phyloP scores from a whole-genome alignment of 108 stramenopile genomes.

The Nannochloropsis gaditana region DNA sequence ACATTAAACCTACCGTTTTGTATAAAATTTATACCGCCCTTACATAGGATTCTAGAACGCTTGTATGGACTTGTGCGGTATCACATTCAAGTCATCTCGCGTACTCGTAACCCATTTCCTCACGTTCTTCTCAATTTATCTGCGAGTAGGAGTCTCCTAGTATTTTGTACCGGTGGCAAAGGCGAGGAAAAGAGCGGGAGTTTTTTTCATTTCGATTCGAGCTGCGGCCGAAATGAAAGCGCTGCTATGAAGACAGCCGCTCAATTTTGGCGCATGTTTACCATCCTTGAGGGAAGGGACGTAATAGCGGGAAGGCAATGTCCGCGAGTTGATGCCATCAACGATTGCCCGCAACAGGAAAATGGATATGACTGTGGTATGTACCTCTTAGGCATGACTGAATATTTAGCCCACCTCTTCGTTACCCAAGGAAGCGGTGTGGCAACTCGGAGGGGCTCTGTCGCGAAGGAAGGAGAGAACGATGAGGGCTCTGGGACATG shows the following conservation, averaged over 20 bases:
- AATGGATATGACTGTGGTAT: conserved; percentile 51
- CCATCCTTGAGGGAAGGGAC: not conserved
- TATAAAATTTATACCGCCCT: no score
- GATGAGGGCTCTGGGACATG: no score
- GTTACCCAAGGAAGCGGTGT: not conserved
- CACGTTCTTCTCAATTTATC: not conserved
- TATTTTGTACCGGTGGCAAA: not conserved
- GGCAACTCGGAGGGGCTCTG: not conserved
- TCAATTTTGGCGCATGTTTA: conserved; percentile 30
- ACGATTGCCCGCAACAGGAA: conserved; percentile 36
- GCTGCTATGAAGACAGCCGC: conserved; percentile 30
- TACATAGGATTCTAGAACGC: no score
- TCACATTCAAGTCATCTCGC: no score
- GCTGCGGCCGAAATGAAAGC: conserved; percentile 18
- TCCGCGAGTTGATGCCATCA: conserved; percentile 16
- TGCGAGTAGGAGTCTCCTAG: conserved; percentile 38
- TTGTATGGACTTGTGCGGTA: no score
- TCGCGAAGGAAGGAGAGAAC: no score
- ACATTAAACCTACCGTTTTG: no score
- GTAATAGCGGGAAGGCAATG: not conserved
- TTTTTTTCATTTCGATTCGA: conserved; percentile 45
- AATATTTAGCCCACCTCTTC: conserved; percentile 34
- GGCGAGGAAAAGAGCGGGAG: not conserved
- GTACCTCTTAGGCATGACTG: conserved; percentile 37
- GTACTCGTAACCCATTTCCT: no score